phyloP scores from a whole-genome alignment of 345 rosid species.

The Euclidium syriacum region DNA sequence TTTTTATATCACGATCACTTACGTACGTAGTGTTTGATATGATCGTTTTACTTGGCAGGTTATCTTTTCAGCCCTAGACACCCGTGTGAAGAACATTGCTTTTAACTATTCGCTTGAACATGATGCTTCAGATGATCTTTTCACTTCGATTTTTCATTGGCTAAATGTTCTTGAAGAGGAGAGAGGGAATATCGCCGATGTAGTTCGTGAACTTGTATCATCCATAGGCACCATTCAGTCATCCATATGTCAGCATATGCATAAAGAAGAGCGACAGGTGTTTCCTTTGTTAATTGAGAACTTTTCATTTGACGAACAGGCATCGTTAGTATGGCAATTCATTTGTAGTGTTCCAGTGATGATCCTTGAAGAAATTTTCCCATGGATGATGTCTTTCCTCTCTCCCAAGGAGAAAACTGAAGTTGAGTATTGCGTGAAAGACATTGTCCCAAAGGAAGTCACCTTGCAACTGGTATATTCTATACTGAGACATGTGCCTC shows the following conservation, averaged over 20 bases:
- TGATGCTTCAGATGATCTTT: slow-evolving; percentile 43
- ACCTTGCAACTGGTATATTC: slow-evolving; percentile 54
- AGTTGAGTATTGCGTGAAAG: slow-evolving; percentile 33
- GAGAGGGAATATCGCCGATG: slow-evolving; percentile 18
- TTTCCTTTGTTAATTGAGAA: slow-evolving; percentile 55
- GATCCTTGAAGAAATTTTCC: slow-evolving; percentile 53
- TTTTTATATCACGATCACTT: not conserved
- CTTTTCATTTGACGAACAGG: slow-evolving; percentile 55
- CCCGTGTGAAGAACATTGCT: slow-evolving; percentile 47
- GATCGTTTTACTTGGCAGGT: slow-evolving; percentile 46
- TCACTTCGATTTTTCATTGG: slow-evolving; percentile 38
- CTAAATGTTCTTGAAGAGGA: slow-evolving; percentile 38
- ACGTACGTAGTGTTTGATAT: not conserved
- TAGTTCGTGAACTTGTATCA: slow-evolving; percentile 46
- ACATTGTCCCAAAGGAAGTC: slow-evolving; percentile 42
- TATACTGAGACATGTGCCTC: slow-evolving; percentile 16
- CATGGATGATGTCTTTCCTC: slow-evolving; percentile 61
- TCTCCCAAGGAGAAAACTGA: slow-evolving; percentile 38
- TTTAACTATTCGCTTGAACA: slow-evolving; percentile 67
- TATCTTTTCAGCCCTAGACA: slow-evolving; percentile 57
- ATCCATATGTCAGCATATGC: slow-evolving; percentile 61
- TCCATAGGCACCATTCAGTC: slow-evolving; percentile 45
- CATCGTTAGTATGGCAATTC: slow-evolving; percentile 59
- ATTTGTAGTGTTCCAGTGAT: slow-evolving; percentile 61
- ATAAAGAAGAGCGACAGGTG: slow-evolving; percentile 83